Evolutionary conservation across 2,329 filamentous ascomycete species (phyloP).

Genomic region (Hymenoscyphus scutula): DNA sequence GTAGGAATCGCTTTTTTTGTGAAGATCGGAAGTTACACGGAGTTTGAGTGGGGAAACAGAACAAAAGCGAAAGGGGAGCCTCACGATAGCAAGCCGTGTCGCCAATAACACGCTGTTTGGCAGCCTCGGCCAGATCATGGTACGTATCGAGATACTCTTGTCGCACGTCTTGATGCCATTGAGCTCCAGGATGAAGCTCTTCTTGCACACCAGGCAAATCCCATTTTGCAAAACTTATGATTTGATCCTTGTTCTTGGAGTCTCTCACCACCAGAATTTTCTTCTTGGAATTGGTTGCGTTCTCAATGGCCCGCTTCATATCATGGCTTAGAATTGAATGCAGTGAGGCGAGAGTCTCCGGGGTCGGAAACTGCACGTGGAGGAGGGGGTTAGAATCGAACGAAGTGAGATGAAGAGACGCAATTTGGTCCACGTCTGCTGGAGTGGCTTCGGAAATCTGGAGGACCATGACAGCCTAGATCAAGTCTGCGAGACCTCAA

Average conservation of each 20-base stretch:
- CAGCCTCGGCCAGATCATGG: conserved; percentile 21
- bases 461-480: conserved; percentile 10
- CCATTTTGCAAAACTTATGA: conserved; percentile 34
- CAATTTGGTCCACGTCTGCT: conserved; percentile 28
- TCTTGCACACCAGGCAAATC: conserved; percentile 23
- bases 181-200: conserved; percentile 8
- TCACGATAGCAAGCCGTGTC: conserved; percentile 30
- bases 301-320: conserved; percentile 18
- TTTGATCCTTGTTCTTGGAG: conserved; percentile 14
- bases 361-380: conserved; percentile 31
- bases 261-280: conserved; percentile 29
- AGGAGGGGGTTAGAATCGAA: conserved; percentile 29
- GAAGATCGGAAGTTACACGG: neutral
- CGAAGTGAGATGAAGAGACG: conserved; percentile 34
- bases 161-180: conserved; percentile 25
- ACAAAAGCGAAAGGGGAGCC: conserved; percentile 9
- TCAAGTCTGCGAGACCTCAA: neutral
- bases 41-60: neutral
- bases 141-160: conserved; percentile 26
- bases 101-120: conserved; percentile 26
- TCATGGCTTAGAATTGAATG: conserved; percentile 24
- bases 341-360: conserved; percentile 20
- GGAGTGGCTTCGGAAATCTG: conserved; percentile 21
- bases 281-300: conserved; percentile 17
- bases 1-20: neutral